Base-by-base conservation (phyloP, 139 green algal species). In the Micractinium conductrix region DNA sequence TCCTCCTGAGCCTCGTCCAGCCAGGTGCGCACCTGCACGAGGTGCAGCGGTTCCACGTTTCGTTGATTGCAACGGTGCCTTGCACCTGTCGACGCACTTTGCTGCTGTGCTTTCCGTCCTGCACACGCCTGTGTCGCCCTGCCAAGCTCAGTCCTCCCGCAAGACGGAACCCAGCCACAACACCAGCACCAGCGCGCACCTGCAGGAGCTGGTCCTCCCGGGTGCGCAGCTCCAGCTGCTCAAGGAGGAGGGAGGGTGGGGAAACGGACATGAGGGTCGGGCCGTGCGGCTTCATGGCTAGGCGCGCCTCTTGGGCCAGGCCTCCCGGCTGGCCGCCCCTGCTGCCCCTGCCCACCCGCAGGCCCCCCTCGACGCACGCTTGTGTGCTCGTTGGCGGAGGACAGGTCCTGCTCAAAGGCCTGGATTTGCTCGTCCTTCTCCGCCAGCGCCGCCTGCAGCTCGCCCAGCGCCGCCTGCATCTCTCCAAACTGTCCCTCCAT, bases 401-500 rank as follows among this genome's bases (percentile, higher is more conserved):
- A 30, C 2, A 71, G 17, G 30, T 82, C 58, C 38, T 82, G 76
- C 58, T 82, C 76, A 6, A 44, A 58, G 9, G 62, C 55, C 17
- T 40, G 62, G 9, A 83, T 60, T 24, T 58, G 50, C 26, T 28
- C 50, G 21, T 79, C 70, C 38, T 63, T 72, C 26, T 85, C 53
- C 14, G 53, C 70, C 69, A 63, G 70, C 50, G 26, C 50, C 3
- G 14, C 80, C 70, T 80, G 48, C 48, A 80, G 37, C 48, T 55
- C 45, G 24, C 24, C 80, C 35, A 85, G 45, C 30, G 50, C 67
- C 14, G 48, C 45, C 83, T 83, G 73, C 43, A 84, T 45, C 74
- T 69, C 58, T 7, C 21, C n/a, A 65, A 73, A 71, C 40, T 85
- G 58, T 40, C 65, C 33, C 75, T 88, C 84, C 84, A 88, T 88